Base-by-base conservation (phyloP, 106 monocot species). In the Vanilla planifolia region DNA sequence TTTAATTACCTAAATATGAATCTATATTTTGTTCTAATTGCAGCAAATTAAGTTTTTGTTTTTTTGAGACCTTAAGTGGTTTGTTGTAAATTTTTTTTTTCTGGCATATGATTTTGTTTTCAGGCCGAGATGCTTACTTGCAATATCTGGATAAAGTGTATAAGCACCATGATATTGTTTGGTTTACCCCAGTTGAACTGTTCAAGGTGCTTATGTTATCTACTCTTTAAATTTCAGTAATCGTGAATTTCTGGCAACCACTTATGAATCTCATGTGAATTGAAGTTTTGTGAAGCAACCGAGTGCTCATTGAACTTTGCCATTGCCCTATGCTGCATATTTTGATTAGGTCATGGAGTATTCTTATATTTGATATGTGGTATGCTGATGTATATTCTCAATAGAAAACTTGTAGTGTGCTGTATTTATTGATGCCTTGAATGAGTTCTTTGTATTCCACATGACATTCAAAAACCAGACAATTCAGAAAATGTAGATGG, bases 181-280 rank as follows among this genome's bases (percentile, higher is more conserved):
- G 96, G 96, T 98, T 98, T 64, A 98, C 96, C 33, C 96, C 96
- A 14, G 96, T 98, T 36, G 91, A 98, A 47, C 96, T 98, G 48
- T 98, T 98, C 34, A 98, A 98, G 96, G 96, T 98, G 72, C 51
- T 57, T 30, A 33, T 33, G 57, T 21, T 53, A 29, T 53, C 32
- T 53, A 53, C 22, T 30, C 32, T 32, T 16, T 0, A 16, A 30
- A 30, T 53, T 6, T 29, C 15, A 53, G 32, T 53, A 53, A 51
- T 53, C 28, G 14, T 53, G 29, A 16, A 4, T 3, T 6, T 27
- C 11, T 14, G 52, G 16, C 53, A 53, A 5, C 15, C 24, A 50
- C 50, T 25, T 1, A n/a, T n/a, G n/a, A n/a, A n/a, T n/a, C 7
- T 11, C 8, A 6, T 11, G 26, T 50, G 25, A 24, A 50, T 50